Evolutionary conservation across 1,284 basidiomycete genomes (phyloP), one percentile per base, ranked within the genome.

Genomic region (Microbotryum scabiosae): DNA sequence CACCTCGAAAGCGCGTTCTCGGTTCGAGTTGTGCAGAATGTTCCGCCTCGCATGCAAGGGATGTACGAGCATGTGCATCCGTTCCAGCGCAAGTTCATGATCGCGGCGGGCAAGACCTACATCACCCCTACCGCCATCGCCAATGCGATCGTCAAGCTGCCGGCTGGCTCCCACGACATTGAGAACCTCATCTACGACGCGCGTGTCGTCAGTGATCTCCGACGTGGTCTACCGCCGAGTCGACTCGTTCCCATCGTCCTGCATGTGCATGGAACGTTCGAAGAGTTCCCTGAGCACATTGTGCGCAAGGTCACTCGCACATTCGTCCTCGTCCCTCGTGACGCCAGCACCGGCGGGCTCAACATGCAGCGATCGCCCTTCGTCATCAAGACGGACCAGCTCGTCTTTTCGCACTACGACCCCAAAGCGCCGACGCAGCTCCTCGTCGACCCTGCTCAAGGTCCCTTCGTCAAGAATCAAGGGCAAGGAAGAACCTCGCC

Each of bases 221-320:
- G 36, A 41, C 36, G 36, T 41, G 36, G 36, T 41, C 30, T 67
- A 0, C 63, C 61, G 16, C 51, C 51, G 21, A 26, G 56, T 10
- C 44, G 50, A 10, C 10, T 32, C 20, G 20, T 58, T 16, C 61
- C 64, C 41, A 60, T 67, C 53, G 21, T 60, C 32, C 23, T 67
- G 6, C 63, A 67, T 36, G 7, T 63, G 25, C 9, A 52, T 10
- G 65, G 60, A 45, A 53, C 59, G 20, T 60, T 65, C n/a, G 65
- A 67, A 32, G 63, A 67, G 48, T 67, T 67, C 52, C 57, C 61
- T 4, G 51, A 57, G 9, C 59, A 67, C 47, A 45, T 54, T 18
- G 43, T 59, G 5, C 45, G 65, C 6, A n/a, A 41, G 21, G 55
- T 67, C 45, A 26, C 49, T 10, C 43, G 65, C n/a, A 60, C 63